Evolutionary conservation across 2,329 filamentous ascomycete species (phyloP).

Genomic region (Teratosphaeria pseudoeucalypti): DNA sequence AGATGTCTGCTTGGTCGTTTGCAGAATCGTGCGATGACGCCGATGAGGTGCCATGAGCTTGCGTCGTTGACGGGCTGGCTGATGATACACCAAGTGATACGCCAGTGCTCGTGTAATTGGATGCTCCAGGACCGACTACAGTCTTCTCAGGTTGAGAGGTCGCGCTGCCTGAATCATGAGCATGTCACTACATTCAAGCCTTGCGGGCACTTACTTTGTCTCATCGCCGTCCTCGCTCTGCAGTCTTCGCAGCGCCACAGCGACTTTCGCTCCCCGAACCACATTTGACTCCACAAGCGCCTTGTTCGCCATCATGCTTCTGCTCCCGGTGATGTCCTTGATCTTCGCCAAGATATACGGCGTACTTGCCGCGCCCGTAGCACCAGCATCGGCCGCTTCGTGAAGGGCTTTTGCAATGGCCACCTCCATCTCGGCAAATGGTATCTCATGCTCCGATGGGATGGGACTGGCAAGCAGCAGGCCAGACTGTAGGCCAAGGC

Average conservation of each 20-base stretch:
- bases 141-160: background rate
- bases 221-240: slow-evolving; percentile 28
- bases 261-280: slow-evolving; percentile 52
- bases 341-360: slow-evolving; percentile 74
- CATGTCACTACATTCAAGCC: background rate
- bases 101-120: slow-evolving; percentile 11
- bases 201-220: slow-evolving; percentile 1
- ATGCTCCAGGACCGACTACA: slow-evolving; percentile 6
- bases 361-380: slow-evolving; percentile 67
- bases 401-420: slow-evolving; percentile 58
- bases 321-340: slow-evolving; percentile 63
- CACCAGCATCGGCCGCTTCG: slow-evolving; percentile 55
- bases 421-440: slow-evolving; percentile 57
- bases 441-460: slow-evolving; percentile 58
- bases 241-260: slow-evolving; percentile 49
- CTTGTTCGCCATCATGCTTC: slow-evolving; percentile 64
- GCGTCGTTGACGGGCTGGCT: background rate
- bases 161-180: slow-evolving; percentile 7
- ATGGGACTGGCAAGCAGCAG: slow-evolving; percentile 85
- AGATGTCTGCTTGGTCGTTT: slow-evolving; percentile 46
- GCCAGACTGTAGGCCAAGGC: slow-evolving; percentile 63
- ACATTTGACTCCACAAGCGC: slow-evolving; percentile 60
- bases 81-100: slow-evolving; percentile 15
- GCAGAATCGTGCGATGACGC: background rate
- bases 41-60: background rate